Percentiles rank a stretch among this genome's conserved stretches.
Conservation (phyloP, 2,329 filamentous ascomycete genomes). For the Aureobasidium sp. region DNA sequence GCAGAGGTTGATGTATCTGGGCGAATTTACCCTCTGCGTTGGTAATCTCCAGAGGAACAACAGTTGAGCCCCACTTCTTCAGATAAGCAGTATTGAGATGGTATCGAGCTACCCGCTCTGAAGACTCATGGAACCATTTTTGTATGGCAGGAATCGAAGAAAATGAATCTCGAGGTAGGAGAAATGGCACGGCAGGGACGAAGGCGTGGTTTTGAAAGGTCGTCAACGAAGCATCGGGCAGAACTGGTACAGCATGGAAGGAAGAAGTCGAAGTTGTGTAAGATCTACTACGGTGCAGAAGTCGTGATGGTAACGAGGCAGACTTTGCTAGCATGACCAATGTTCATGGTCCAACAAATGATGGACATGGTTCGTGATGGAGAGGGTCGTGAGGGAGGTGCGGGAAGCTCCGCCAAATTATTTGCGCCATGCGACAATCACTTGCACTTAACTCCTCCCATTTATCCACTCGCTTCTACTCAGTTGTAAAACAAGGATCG, state of each 20-base stretch:
- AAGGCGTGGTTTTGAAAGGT: constrained; percentile 49
- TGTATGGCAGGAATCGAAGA: constrained; percentile 42
- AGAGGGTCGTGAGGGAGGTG: background rate
- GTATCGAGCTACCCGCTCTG: constrained; percentile 18
- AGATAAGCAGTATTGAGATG: constrained; percentile 37
- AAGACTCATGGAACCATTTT: constrained; percentile 48
- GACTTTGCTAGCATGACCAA: background rate
- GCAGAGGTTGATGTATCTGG: constrained; percentile 53
- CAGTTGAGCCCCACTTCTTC: constrained; percentile 36
- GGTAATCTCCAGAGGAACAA: constrained; percentile 54
- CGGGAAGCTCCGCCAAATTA: constrained; percentile 5
- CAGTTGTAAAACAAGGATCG: background rate
- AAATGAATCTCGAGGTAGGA: constrained; percentile 40
- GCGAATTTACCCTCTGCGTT: constrained; percentile 38
- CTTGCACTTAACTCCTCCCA: background rate
- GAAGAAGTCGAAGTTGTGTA: constrained; percentile 10
- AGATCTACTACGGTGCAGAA: constrained; percentile 9
- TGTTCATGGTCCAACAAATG: background rate
- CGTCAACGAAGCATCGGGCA: constrained; percentile 22
- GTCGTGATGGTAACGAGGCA: background rate
- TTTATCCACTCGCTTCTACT: background rate
- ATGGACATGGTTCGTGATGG: background rate
- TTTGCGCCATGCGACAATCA: background rate
- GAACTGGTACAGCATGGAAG: constrained; percentile 17
- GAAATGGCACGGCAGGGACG: constrained; percentile 41